phyloP scores from a whole-genome alignment of 148 eudicot genomes.

The Nepenthes gracilis region DNA sequence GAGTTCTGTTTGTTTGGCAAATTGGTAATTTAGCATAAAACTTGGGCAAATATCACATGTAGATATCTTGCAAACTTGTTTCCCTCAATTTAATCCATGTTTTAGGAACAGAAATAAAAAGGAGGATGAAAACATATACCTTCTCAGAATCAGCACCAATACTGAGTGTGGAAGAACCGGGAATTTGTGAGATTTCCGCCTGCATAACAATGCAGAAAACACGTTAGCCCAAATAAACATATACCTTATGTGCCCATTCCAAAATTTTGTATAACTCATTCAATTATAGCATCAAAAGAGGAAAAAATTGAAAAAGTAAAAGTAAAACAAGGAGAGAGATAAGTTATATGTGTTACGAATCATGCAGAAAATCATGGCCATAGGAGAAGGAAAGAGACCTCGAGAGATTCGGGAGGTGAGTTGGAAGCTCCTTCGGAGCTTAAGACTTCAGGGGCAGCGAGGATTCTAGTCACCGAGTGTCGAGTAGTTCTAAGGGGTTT shows the following conservation, averaged over 20 bases:
- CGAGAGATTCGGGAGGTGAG: conserved; percentile 8
- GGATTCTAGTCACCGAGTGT: conserved; percentile 7
- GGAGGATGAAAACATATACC: conserved; percentile 16
- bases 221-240: conserved; percentile 1
- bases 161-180: conserved; percentile 21
- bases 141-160: conserved; percentile 27
- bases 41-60: too few species aligned
- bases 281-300: neutral
- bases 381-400: conserved; percentile 1
- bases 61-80: too few species aligned
- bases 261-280: neutral
- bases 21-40: too few species aligned
- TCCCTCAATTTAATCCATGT: neutral
- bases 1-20: too few species aligned
- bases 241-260: neutral
- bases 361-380: neutral
- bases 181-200: conserved; percentile 11
- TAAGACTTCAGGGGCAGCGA: conserved; percentile 37
- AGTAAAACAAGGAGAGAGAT: too few species aligned
- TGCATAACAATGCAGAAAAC: conserved; percentile 2
- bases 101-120: neutral
- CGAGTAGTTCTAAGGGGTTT: conserved; percentile 11
- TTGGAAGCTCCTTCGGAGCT: conserved; percentile 13
- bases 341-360: too few species aligned
- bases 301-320: too few species aligned